Evolutionary conservation across 305 asterid genomes (phyloP).

Genomic region (Fraxinus greggii): DNA sequence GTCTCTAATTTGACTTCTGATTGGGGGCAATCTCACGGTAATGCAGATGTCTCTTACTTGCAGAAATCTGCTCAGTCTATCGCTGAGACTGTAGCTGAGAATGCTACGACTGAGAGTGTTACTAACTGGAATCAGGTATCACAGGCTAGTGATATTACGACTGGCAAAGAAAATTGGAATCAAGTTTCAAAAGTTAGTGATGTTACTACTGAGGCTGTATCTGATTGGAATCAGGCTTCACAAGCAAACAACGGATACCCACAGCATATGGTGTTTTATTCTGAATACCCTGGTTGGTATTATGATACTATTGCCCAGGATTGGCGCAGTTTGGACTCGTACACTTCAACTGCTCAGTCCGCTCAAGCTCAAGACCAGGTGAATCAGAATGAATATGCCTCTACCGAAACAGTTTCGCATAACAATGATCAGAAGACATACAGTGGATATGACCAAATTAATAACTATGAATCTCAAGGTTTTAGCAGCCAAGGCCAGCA

Average conservation of each 20-base stretch:
- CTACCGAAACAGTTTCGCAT: constrained; percentile 35
- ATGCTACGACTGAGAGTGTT: constrained; percentile 50
- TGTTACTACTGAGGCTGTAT: constrained; percentile 34
- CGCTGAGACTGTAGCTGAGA: constrained; percentile 51
- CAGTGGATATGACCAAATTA: constrained; percentile 34
- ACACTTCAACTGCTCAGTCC: constrained; percentile 45
- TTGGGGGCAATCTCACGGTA: constrained; percentile 47
- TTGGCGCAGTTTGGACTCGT: constrained; percentile 68
- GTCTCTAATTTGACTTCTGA: constrained; percentile 37
- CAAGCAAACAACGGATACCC: constrained; percentile 65
- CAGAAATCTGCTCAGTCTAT: constrained; percentile 65
- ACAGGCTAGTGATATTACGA: constrained; percentile 33
- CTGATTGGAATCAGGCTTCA: constrained; percentile 60
- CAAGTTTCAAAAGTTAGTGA: constrained; percentile 46
- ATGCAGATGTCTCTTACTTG: constrained; percentile 58
- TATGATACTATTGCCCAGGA: constrained; percentile 67
- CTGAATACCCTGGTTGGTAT: constrained; percentile 91
- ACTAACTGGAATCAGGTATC: constrained; percentile 60
- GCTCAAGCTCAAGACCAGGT: constrained; percentile 48
- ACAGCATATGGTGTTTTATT: constrained; percentile 82
- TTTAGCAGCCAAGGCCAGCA: constrained; percentile 43
- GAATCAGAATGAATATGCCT: constrained; percentile 44
- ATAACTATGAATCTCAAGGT: constrained; percentile 41
- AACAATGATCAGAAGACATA: constrained; percentile 34
- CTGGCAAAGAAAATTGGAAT: constrained; percentile 42